Evolutionary conservation across 805 yeast genomes (phyloP).

Genomic region (Starmerella sirachaensis): DNA sequence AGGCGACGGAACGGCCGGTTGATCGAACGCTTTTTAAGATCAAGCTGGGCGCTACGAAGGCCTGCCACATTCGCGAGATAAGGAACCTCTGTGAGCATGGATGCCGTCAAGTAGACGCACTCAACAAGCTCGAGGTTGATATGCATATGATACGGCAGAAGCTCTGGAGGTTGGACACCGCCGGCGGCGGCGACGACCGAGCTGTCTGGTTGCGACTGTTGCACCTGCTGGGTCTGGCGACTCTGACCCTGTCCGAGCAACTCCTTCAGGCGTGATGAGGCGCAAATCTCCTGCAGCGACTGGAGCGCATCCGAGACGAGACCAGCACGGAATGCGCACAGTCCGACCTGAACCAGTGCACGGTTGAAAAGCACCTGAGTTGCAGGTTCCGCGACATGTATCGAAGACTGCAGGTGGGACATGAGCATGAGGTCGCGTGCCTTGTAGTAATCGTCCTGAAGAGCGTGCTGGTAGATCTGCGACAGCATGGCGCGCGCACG

Average conservation of each 20-base stretch:
- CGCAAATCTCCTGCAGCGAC: constrained; percentile 74
- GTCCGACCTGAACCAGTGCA: constrained; percentile 88
- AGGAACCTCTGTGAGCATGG: constrained; percentile 85
- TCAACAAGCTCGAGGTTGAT: constrained; percentile 90
- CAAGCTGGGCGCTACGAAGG: constrained; percentile 28
- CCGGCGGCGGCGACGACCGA: constrained; percentile 1
- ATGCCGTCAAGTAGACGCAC: constrained; percentile 82
- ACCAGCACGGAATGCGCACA: constrained; percentile 88
- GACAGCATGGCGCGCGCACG: constrained; percentile 74
- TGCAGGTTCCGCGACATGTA: constrained; percentile 72
- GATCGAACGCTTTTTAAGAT: constrained; percentile 51
- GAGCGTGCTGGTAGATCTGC: constrained; percentile 83
- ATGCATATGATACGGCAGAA: constrained; percentile 96
- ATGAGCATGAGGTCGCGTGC: constrained; percentile 81
- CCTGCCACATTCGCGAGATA: constrained; percentile 60
- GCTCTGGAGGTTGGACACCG: constrained; percentile 23
- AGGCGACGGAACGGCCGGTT: constrained; percentile 82
- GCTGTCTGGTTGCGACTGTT: constrained; percentile 14
- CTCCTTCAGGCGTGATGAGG: constrained; percentile 77
- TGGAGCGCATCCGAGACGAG: constrained; percentile 77
- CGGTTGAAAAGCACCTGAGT: constrained; percentile 90
- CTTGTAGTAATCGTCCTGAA: constrained; percentile 66
- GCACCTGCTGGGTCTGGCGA: constrained; percentile 35
- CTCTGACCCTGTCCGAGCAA: constrained; percentile 84
- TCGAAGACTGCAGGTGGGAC: constrained; percentile 73